Base-by-base conservation (phyloP, 148 eudicot species). In the Spergularia bocconei region DNA sequence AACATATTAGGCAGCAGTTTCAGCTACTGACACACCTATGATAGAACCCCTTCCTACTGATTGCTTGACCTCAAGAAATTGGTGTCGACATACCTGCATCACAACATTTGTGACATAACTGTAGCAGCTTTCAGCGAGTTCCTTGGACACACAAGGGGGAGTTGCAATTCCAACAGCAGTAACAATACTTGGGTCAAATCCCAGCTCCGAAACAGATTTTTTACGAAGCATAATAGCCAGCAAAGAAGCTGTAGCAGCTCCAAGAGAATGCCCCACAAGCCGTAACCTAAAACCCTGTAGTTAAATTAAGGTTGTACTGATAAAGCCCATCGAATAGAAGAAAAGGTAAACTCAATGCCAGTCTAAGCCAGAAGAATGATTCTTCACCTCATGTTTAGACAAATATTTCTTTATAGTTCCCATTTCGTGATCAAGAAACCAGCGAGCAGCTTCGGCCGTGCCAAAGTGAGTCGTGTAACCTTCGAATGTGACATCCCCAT, bases 221-320 rank as follows among this genome's bases (percentile, higher is more conserved):
- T 82, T 84, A 55, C 86, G 88, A 73, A 95, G 93, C 96, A 92
- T 95, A 73, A 92, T 89, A 47, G 98, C 98, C 69, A 95, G 82
- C 80, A 95, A 82, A 75, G 97, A 92, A 69, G 93, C 97, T 48
- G 80, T 92, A 29, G 98, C 91, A 64, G 88, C 98, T 74, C 97
- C 98, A 78, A 95, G 96, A 80, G 97, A 92, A 90, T 95, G 98
- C 65, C 97, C 97, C 63, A 95, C 98, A 80, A 92, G 83, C 88
- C 98, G 86, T 78, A 95, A 88, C 90, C 88, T 92, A 88, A 85
- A 95, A 74, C 97, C 97, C 98, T 95, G 96, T 84, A 71, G 69
- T 81, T 73, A 74, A 82, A 76, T 87, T 85, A 91, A 91, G 85
- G 50, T 76, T 74, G 44, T 54, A 48, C 36, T 50, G 67, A 53